phyloP scores from a whole-genome alignment of 2,329 filamentous ascomycete species.

The Aureobasidium sp. region DNA sequence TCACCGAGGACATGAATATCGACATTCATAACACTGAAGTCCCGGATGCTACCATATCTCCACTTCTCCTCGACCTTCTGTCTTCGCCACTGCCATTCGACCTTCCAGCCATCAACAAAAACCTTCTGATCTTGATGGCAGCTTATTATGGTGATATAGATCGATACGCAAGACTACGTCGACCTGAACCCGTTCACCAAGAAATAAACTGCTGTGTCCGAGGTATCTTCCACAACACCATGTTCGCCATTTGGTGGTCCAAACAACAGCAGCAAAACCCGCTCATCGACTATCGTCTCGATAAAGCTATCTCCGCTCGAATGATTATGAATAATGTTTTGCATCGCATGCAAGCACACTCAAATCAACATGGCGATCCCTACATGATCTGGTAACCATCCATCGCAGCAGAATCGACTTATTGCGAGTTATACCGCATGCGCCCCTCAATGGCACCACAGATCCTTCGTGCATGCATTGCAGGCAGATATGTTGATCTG shows the following conservation, averaged over 20 bases:
- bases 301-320: conserved; percentile 19
- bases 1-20: conserved; percentile 25
- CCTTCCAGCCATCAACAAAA: conserved; percentile 31
- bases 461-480: conserved; percentile 16
- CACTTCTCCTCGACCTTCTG: conserved; percentile 11
- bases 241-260: conserved; percentile 30
- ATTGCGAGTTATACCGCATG: conserved; percentile 10
- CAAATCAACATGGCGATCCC: background rate
- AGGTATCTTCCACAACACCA: conserved; percentile 31
- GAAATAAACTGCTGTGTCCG: conserved; percentile 25
- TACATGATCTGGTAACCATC: conserved; percentile 19
- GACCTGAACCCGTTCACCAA: conserved; percentile 19
- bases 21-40: conserved; percentile 11
- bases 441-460: conserved; percentile 14
- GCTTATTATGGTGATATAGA: conserved; percentile 34
- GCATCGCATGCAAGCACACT: background rate
- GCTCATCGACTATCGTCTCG: background rate
- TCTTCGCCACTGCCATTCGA: conserved; percentile 26
- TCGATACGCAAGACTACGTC: conserved; percentile 28
- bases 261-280: background rate
- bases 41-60: background rate
- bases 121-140: conserved; percentile 31
- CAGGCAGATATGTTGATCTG: conserved; percentile 12
- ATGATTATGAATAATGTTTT: conserved; percentile 27
- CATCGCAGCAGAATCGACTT: conserved; percentile 13